Evolutionary conservation across 1,284 basidiomycete species (phyloP).

Genomic region (Fomitiporia mediterranea): DNA sequence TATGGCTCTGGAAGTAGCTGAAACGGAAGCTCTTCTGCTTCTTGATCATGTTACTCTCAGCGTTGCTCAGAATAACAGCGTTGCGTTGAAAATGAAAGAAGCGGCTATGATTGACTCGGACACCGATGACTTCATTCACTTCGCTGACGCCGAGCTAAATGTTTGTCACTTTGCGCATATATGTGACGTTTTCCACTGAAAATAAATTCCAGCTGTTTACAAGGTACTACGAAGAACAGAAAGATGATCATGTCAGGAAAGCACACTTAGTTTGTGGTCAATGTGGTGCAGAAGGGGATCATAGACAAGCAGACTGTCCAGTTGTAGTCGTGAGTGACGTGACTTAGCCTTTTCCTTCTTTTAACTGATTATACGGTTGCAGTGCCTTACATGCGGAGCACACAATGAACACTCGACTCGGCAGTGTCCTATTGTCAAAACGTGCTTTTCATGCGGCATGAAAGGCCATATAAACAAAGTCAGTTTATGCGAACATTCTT

Average conservation of each 20-base stretch:
- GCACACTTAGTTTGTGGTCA: constrained; percentile 16
- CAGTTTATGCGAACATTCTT: too few relatives aligned
- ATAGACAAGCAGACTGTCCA: constrained; percentile 17
- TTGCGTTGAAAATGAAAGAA: not conserved
- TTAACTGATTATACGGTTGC: not conserved
- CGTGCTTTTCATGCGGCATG: constrained; percentile 83
- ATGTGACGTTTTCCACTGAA: not conserved
- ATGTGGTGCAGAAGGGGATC: constrained; percentile 20
- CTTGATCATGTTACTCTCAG: constrained; percentile 16
- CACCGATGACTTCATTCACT: constrained; percentile 20
- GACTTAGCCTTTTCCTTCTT: not conserved
- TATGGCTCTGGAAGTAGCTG: not conserved
- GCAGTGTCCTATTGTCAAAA: constrained; percentile 80
- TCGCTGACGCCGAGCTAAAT: constrained; percentile 12
- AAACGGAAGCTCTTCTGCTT: constrained; percentile 1
- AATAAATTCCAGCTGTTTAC: not conserved
- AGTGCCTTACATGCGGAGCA: constrained; percentile 88
- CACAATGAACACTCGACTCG: constrained; percentile 80
- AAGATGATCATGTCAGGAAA: constrained; percentile 7
- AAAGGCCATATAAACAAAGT: constrained; percentile 80
- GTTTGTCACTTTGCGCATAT: not conserved
- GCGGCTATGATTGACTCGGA: constrained; percentile 11
- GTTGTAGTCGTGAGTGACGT: constrained; percentile 16
- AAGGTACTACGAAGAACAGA: constrained; percentile 18
- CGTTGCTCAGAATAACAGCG: not conserved